Percentiles rank a stretch among this genome's conserved stretches.
phyloP scores from a whole-genome alignment of 257 asterid species.

The Solanum tarijense region DNA sequence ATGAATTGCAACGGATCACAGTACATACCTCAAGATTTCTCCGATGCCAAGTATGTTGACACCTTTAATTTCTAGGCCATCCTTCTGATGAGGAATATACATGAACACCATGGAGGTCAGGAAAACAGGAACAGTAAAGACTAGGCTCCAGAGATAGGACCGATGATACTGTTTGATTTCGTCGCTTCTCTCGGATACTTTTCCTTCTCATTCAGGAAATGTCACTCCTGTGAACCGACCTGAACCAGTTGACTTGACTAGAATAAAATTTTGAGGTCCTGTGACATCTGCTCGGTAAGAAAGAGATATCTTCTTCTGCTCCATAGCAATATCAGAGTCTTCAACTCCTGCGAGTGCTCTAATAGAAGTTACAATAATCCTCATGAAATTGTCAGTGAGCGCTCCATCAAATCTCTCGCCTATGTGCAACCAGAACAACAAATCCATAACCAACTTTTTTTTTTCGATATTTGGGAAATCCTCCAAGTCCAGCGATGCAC shows the following conservation, averaged over 20 bases:
- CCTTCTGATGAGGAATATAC: constrained; percentile 22
- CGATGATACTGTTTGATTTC: constrained; percentile 12
- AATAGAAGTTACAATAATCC: constrained; percentile 12
- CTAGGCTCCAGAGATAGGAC: constrained; percentile 18
- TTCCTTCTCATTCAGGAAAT: constrained; percentile 22
- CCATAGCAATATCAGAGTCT: constrained; percentile 8
- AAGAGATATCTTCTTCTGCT: constrained; percentile 9
- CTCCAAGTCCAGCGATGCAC: not conserved
- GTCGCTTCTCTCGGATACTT: constrained; percentile 5
- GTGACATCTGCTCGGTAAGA: constrained; percentile 15
- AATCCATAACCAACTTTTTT: not conserved
- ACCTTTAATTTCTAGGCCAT: constrained; percentile 21
- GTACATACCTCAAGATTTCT: constrained; percentile 9
- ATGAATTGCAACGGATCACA: constrained; percentile 14
- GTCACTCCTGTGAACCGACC: constrained; percentile 18
- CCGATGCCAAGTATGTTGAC: constrained; percentile 20
- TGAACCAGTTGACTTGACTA: constrained; percentile 16
- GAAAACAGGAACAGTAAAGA: constrained; percentile 24
- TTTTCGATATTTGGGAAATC: not conserved
- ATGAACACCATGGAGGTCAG: constrained; percentile 21
- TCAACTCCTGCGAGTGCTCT: constrained; percentile 23
- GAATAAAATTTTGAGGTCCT: constrained; percentile 27
- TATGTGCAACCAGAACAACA: not conserved
- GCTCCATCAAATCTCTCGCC: constrained; percentile 10
- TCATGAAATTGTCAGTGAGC: constrained; percentile 3